Evolutionary conservation across 139 green algal genomes (phyloP), one percentile per base, ranked within the genome.

Genomic region (Auxenochlorella pyrenoidosa): DNA sequence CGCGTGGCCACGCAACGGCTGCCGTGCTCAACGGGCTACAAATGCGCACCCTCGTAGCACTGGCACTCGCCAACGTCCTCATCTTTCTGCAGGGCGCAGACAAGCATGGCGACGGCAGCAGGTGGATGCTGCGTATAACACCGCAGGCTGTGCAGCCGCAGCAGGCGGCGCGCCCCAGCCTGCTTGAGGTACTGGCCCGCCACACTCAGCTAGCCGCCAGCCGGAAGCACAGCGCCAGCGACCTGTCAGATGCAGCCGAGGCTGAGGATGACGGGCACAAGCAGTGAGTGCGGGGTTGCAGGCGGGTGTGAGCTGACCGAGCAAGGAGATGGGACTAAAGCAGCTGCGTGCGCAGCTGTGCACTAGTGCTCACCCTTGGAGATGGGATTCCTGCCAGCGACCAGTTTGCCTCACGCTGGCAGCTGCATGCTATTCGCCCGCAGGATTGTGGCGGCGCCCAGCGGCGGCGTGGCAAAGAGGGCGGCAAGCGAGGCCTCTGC

Each of bases 71-170:
- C n/a, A n/a, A n/a, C 8, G 47, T 58, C 47, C 12, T 12, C 12
- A 6, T 12, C 47, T 58, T 6, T 12, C 47, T 58, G 54, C 79
- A 84, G 79, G 79, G 79, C 10, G 58, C 36, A 3, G 79, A 84
- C 79, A 32, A 36, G 54, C 79, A 84, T 32, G 79, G 79, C n/a
- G 79, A 84, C 21, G 79, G 79, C 79, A 84, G 79, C 79, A 82
- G 75, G 32, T 83, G 77, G 77, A 30, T 16, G 34, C n/a, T 83
- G 51, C 77, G 77, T 0, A 51, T 83, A 19, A 54, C 43, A 16
- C 21, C 71, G 13, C 54, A 72, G 24, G 38, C 54, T 1, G 54
- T 58, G 54, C 79, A 84, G 79, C 79, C 79, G 34, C 18, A 28
- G 0, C 30, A 30, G 21, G 28, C 15, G 24, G 10, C 18, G 54